Evolutionary conservation across 1,284 basidiomycete species (phyloP), one percentile per base, ranked within the genome.

Genomic region (Microbotryum silenes-acaulis): DNA sequence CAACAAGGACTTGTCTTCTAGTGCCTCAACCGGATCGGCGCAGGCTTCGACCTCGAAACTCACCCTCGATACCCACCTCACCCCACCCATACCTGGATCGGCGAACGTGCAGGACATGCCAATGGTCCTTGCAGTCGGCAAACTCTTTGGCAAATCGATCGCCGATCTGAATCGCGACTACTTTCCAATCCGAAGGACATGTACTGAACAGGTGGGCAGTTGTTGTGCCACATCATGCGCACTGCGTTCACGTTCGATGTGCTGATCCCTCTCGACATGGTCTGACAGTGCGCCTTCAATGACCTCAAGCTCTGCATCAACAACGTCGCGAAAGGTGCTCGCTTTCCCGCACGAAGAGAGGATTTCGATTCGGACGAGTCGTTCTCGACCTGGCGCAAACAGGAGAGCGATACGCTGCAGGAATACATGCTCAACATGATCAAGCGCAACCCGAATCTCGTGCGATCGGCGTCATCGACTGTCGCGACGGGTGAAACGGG

Each of bases 251-350:
- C 21, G 66, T 72, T 49, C 37, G 37, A 37, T 16, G 37, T 16
- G 37, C 37, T 37, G 37, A 42, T 6, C 37, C 12, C 37, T 16
- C 16, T 42, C 37, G 37, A 12, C 16, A 18, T 42, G 12, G 6
- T 42, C 16, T 16, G 37, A 42, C 71, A 90, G 83, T 88, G 89
- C 29, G 90, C 89, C 0, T 77, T 93, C 64, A 81, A 81, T 55
- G 91, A 93, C 74, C 78, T 93, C 54, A 93, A 91, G 81, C 87
- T 87, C 37, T 92, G 89, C 73, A 79, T 97, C 59, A 93, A 91
- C 77, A 90, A 92, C 66, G 88, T 97, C 74, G 89, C 87, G 63
- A 86, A 8, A 87, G 89, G 23, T 59, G 53, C 31, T 23, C 78
- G 87, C 0, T 91, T 93, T 74, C 91, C 93, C 0, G 91, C 89